These are phyloP conservation scores for Coniferiporia weirii DNA, from an alignment of 1,284 basidiomycete species.

Conservation along the genomic window DNA sequence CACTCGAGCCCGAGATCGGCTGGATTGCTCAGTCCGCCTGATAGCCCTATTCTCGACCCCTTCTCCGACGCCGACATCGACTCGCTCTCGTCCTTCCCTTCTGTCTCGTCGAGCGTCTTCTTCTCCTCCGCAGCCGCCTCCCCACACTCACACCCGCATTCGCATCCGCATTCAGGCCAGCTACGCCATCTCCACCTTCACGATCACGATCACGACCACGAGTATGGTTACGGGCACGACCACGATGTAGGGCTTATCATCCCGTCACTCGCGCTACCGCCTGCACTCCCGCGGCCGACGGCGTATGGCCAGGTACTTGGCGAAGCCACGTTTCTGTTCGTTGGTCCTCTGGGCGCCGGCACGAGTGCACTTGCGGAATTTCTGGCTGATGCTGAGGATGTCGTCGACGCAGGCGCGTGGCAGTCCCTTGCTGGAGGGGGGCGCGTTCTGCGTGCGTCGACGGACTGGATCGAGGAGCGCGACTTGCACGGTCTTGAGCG, in stretches of 20 bases:
- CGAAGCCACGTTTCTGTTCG: constrained; percentile 49
- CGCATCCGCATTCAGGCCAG: constrained; percentile 26
- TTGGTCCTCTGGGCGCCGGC: constrained; percentile 37
- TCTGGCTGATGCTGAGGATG: constrained; percentile 56
- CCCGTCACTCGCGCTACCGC: constrained; percentile 59
- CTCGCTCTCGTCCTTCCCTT: constrained; percentile 65
- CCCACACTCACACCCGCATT: constrained; percentile 37
- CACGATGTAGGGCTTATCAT: constrained; percentile 54
- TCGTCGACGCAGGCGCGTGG: constrained; percentile 54
- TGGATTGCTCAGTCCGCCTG: constrained; percentile 45
- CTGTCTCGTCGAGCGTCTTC: constrained; percentile 70
- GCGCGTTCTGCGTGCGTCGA: constrained; percentile 49
- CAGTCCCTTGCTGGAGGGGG: constrained; percentile 37
- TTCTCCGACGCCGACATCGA: constrained; percentile 24
- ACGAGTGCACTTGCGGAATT: constrained; percentile 30
- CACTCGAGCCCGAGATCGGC: constrained; percentile 45
- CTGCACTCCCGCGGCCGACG: constrained; percentile 52
- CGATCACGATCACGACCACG: constrained; percentile 2
- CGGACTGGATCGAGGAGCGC: constrained; percentile 62
- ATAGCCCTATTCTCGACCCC: constrained; percentile 39
- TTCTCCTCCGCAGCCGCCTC: constrained; percentile 65
- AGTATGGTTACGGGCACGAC: constrained; percentile 26
- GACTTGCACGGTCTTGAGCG: constrained; percentile 60
- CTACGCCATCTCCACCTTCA: constrained; percentile 24
- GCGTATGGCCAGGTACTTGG: constrained; percentile 61